Evolutionary conservation across 2,329 filamentous ascomycete genomes (phyloP).

Genomic region (Purpureocillium lavendulum): DNA sequence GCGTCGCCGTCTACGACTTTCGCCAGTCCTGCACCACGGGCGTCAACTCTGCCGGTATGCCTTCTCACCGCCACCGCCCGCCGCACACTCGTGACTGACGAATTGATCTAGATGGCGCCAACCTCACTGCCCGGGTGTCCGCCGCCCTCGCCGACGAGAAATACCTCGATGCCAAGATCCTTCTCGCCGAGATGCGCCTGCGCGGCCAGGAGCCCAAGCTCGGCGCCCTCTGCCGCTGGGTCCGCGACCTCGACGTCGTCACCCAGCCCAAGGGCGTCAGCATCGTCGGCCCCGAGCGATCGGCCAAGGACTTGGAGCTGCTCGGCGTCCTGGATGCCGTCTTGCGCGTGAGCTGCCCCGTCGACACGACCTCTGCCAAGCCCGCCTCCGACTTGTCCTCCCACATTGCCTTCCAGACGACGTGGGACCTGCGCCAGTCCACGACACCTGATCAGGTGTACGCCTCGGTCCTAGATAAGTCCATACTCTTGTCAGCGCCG

Average conservation of each 20-base stretch:
- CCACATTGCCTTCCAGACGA: slow-evolving; percentile 49
- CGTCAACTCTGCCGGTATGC: slow-evolving; percentile 44
- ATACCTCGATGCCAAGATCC: slow-evolving; percentile 54
- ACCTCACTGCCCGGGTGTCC: slow-evolving; percentile 58
- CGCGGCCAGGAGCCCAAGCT: slow-evolving; percentile 57
- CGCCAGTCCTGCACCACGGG: slow-evolving; percentile 61
- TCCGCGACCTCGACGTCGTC: slow-evolving; percentile 61
- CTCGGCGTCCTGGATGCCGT: slow-evolving; percentile 56
- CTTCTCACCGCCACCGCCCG: not conserved
- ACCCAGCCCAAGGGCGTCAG: slow-evolving; percentile 40
- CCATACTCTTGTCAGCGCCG: slow-evolving; percentile 34
- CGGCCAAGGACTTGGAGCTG: slow-evolving; percentile 42
- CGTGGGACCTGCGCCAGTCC: slow-evolving; percentile 49
- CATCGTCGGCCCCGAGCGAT: slow-evolving; percentile 22
- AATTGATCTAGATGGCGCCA: slow-evolving; percentile 35
- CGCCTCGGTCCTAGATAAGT: slow-evolving; percentile 49
- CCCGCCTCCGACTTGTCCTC: slow-evolving; percentile 20
- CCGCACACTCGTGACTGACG: slow-evolving; percentile 9
- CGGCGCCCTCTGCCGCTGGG: slow-evolving; percentile 64
- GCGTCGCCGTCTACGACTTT: slow-evolving; percentile 61
- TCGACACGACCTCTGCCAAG: slow-evolving; percentile 37
- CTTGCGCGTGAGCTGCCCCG: slow-evolving; percentile 52
- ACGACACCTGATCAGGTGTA: slow-evolving; percentile 37
- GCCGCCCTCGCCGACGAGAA: slow-evolving; percentile 57
- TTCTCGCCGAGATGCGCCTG: slow-evolving; percentile 63